Percentiles rank a stretch among this genome's conserved stretches.
phyloP scores from a whole-genome alignment of 345 rosid genomes.

The Syzygium aromaticum region DNA sequence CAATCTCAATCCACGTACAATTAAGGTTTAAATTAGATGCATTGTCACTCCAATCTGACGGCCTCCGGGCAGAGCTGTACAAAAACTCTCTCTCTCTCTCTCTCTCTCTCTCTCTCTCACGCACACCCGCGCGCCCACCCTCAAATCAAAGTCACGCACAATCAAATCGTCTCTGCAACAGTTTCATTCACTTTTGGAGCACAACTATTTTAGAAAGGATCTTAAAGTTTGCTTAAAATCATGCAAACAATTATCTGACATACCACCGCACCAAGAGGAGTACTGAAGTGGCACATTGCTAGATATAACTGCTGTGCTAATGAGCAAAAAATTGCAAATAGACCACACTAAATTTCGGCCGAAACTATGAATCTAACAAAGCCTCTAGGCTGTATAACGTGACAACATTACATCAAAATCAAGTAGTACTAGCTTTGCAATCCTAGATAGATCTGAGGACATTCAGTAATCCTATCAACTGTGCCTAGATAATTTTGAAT shows the following conservation, averaged over 20 bases:
- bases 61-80: not conserved
- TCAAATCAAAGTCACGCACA: not conserved
- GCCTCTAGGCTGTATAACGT: not conserved
- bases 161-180: not conserved
- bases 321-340: not conserved
- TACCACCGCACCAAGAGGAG: not conserved
- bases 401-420: not conserved
- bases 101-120: no score
- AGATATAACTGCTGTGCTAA: not conserved
- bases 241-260: not conserved
- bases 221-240: not conserved
- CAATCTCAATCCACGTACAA: not conserved
- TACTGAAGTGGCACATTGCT: not conserved
- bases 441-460: not conserved
- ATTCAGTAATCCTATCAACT: not conserved
- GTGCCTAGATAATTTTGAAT: not conserved
- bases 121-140: fast-evolving
- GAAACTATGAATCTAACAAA: not conserved
- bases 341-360: not conserved
- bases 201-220: not conserved
- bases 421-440: not conserved
- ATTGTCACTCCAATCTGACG: not conserved
- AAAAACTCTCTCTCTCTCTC: not conserved
- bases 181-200: not conserved
- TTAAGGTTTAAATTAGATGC: not conserved